Percentiles rank a stretch among this genome's conserved stretches.
Evolutionary conservation across 2,329 filamentous ascomycete species (phyloP).

Genomic region (Phyllosticta citriasiana): DNA sequence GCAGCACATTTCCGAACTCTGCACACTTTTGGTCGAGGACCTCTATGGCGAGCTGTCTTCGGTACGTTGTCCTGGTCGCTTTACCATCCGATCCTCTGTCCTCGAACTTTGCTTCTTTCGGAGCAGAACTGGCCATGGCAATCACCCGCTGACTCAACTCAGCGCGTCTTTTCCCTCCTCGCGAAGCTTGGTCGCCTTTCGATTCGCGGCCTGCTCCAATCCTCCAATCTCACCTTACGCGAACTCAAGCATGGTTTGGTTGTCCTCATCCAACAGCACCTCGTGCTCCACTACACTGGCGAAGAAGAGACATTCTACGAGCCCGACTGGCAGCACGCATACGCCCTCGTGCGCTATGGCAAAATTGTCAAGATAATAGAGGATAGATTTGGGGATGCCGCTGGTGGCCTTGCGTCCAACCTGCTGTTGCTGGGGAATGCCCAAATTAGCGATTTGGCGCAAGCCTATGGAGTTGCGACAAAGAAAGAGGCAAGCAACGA

Average conservation of each 20-base stretch:
- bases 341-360: constrained; percentile 69
- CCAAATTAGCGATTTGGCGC: constrained; percentile 58
- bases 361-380: constrained; percentile 72
- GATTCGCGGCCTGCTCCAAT: constrained; percentile 56
- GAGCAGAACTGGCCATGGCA: background rate
- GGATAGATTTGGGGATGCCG: constrained; percentile 61
- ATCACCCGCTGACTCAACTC: constrained; percentile 6
- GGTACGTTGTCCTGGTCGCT: constrained; percentile 46
- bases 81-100: background rate
- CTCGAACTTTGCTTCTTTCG: background rate
- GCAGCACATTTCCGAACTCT: constrained; percentile 80
- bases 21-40: constrained; percentile 78
- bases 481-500: constrained; percentile 22
- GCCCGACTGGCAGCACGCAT: constrained; percentile 69
- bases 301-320: constrained; percentile 67
- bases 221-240: constrained; percentile 62
- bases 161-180: constrained; percentile 80
- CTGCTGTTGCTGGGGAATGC: constrained; percentile 70
- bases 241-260: constrained; percentile 74
- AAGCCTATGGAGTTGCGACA: constrained; percentile 44
- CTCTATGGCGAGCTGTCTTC: constrained; percentile 85
- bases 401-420: constrained; percentile 63
- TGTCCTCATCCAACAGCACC: constrained; percentile 79
- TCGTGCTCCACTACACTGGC: constrained; percentile 63
- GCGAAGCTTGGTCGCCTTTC: constrained; percentile 69